phyloP scores from a whole-genome alignment of 371 early-diverging fungal species.

The Rhizopus microsporus region DNA sequence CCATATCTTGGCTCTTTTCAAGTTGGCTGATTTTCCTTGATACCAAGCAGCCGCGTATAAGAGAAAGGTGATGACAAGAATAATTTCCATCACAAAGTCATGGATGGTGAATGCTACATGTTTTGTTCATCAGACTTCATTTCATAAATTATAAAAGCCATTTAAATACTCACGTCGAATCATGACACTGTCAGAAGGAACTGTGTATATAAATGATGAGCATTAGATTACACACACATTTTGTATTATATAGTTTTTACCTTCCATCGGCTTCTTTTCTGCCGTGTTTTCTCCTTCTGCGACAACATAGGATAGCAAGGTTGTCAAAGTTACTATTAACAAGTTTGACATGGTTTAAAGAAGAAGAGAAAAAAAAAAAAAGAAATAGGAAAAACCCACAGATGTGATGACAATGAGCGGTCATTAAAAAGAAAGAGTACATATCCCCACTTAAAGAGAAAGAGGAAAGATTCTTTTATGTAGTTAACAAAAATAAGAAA shows the following conservation, averaged over 20 bases:
- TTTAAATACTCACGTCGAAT: constrained; percentile 19
- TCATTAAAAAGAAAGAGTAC: background rate
- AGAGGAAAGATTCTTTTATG: constrained; percentile 1
- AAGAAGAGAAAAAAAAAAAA: constrained; percentile 4
- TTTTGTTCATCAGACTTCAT: no score
- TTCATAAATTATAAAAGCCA: background rate
- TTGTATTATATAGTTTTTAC: constrained; percentile 6
- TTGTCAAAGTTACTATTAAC: background rate
- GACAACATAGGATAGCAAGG: background rate
- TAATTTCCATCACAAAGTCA: constrained; percentile 39
- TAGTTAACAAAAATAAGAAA: background rate
- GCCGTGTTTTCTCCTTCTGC: constrained; percentile 2
- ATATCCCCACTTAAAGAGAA: background rate
- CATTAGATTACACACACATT: background rate
- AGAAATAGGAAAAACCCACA: background rate
- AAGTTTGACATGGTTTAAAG: constrained; percentile 16
- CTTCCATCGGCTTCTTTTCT: constrained; percentile 10
- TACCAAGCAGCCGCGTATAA: constrained; percentile 30
- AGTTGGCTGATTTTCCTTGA: constrained; percentile 35
- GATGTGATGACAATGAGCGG: no score
- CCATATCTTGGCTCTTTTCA: constrained; percentile 42
- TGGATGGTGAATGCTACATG: constrained; percentile 25
- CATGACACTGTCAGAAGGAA: constrained; percentile 13
- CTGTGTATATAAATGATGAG: background rate
- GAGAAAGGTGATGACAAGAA: constrained; percentile 21